Evolutionary conservation across 305 asterid species (phyloP).

Genomic region (Fraxinus xanthoxyloides): DNA sequence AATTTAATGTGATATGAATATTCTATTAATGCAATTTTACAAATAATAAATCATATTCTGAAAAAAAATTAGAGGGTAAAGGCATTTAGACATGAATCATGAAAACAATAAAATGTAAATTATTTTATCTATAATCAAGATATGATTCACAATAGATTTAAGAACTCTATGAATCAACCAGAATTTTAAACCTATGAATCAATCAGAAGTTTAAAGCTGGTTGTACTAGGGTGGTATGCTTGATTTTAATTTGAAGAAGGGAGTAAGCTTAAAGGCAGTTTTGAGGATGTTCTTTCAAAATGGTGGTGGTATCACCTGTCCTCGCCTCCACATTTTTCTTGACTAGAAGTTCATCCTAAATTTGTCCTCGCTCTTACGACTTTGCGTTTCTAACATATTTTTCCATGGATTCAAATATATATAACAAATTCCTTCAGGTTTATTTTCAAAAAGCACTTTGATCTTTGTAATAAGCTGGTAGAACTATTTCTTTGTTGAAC

Average conservation of each 20-base stretch:
- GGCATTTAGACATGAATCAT: not conserved
- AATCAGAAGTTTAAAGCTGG: not conserved
- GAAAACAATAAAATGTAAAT: not conserved
- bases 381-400: not conserved
- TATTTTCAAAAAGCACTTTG: not conserved
- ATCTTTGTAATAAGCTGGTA: not conserved
- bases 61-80: not conserved
- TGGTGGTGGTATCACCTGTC: not conserved
- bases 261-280: not conserved
- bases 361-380: not conserved
- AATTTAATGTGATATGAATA: not conserved
- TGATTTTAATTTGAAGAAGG: not conserved
- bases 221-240: not conserved
- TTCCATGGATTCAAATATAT: not conserved
- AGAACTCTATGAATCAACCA: not conserved
- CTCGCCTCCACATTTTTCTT: not conserved
- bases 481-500: not conserved
- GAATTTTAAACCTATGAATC: not conserved
- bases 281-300: not conserved
- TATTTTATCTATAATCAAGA: not conserved
- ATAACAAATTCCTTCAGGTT: not conserved
- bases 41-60: not conserved
- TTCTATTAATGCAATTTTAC: not conserved
- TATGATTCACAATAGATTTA: not conserved
- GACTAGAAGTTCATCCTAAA: not conserved